Percentiles rank a stretch among this genome's conserved stretches.
phyloP scores from a whole-genome alignment of 352 stramenopile genomes.

The Globisporangium echinulatum region DNA sequence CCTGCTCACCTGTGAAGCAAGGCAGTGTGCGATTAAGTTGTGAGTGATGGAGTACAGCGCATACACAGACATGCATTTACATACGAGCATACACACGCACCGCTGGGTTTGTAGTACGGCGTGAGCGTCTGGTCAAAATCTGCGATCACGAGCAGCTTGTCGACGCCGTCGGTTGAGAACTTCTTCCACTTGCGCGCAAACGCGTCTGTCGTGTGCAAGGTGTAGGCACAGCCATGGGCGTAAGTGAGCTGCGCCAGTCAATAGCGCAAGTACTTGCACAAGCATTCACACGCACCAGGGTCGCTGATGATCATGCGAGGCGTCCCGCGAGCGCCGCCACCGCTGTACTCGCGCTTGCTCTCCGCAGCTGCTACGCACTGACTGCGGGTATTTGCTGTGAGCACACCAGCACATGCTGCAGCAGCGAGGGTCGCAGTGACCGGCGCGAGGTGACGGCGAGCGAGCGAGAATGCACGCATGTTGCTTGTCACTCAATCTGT shows the following conservation, averaged over 20 bases:
- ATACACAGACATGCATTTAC: too few species aligned
- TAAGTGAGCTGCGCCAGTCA: neutral
- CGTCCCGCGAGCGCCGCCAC: slow-evolving; percentile 4
- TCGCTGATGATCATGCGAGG: slow-evolving; percentile 6
- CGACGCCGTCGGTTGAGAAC: slow-evolving; percentile 53
- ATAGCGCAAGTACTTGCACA: neutral
- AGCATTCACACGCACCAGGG: neutral
- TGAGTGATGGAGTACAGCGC: neutral
- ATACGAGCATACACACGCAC: slow-evolving; percentile 8
- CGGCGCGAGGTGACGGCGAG: neutral
- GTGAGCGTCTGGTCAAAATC: slow-evolving; percentile 84
- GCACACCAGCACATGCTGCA: neutral
- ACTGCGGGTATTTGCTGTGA: neutral
- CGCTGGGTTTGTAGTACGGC: slow-evolving; percentile 47
- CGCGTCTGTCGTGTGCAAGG: slow-evolving; percentile 22
- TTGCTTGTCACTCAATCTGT: too few species aligned
- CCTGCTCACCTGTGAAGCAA: slow-evolving; percentile 3
- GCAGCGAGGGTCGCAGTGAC: neutral
- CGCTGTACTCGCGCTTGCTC: slow-evolving; percentile 1
- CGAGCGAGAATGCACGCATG: neutral
- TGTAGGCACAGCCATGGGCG: too few species aligned
- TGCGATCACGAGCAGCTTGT: slow-evolving; percentile 72
- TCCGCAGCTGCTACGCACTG: neutral
- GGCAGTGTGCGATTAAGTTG: neutral
- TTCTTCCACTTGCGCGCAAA: slow-evolving; percentile 78